Percentiles rank a stretch among this genome's conserved stretches.
These are phyloP conservation scores for Pyrrhoderma noxium DNA, from an alignment of 1,284 basidiomycete species.

Conservation along the genomic window DNA sequence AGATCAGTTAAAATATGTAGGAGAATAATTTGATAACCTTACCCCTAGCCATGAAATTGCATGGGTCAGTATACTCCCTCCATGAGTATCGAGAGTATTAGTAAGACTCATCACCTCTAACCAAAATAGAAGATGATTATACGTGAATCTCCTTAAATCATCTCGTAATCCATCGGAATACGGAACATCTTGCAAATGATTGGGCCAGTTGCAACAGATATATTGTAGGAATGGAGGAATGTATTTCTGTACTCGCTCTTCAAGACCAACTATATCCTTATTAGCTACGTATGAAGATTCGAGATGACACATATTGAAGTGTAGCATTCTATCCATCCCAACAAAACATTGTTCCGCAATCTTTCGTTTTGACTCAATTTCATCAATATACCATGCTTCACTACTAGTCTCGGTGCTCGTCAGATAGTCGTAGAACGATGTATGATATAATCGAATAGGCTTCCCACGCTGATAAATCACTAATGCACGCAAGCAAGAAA, in stretches of 20 bases:
- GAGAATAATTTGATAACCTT: too few relatives aligned
- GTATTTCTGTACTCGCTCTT: background rate
- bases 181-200: background rate
- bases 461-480: background rate
- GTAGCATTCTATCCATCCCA: constrained; percentile 8
- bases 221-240: constrained; percentile 13
- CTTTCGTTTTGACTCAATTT: background rate
- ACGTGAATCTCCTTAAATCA: background rate
- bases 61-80: background rate
- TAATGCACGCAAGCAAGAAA: background rate
- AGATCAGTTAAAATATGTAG: too few relatives aligned
- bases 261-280: constrained; percentile 15
- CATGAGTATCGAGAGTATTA: background rate
- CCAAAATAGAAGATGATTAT: background rate
- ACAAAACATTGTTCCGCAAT: constrained; percentile 21
- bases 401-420: background rate
- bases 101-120: constrained; percentile 3
- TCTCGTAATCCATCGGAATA: background rate
- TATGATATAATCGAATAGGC: background rate
- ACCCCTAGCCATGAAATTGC: too few relatives aligned
- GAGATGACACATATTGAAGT: constrained; percentile 21
- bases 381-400: too few relatives aligned
- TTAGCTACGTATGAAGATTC: constrained; percentile 17
- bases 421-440: constrained; percentile 2
- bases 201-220: constrained; percentile 11